phyloP scores from a whole-genome alignment of 306 rosid genomes.

The Dryas drummondii region DNA sequence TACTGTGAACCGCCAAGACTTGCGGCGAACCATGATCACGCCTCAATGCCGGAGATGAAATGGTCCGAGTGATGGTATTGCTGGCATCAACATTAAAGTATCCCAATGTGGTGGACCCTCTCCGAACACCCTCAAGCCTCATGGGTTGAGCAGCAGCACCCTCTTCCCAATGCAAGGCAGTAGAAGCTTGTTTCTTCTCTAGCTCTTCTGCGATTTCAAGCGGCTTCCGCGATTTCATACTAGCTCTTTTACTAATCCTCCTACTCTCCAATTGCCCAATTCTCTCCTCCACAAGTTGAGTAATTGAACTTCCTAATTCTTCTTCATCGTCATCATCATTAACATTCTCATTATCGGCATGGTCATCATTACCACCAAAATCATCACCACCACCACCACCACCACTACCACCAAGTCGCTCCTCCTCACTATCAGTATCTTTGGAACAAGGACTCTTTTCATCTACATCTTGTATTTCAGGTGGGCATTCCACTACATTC shows the following conservation, averaged over 20 bases:
- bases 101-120: conserved; percentile 79
- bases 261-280: conserved; percentile 59
- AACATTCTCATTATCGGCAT: conserved; percentile 20
- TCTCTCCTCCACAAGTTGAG: conserved; percentile 62
- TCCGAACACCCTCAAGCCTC: conserved; percentile 90
- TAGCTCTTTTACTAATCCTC: conserved; percentile 42
- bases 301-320: conserved; percentile 27
- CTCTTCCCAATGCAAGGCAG: conserved; percentile 86
- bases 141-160: conserved; percentile 99
- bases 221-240: conserved; percentile 55
- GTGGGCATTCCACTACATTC: conserved; percentile 18
- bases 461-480: conserved; percentile 34
- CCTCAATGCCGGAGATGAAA: conserved; percentile 66
- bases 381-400: conserved; percentile 34
- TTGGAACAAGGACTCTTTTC: conserved; percentile 20
- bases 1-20: conserved; percentile 74
- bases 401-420: conserved; percentile 37
- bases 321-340: conserved; percentile 45
- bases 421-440: conserved; percentile 35
- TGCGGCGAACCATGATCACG: conserved; percentile 93
- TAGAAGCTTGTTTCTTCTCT: conserved; percentile 91
- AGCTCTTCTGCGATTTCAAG: conserved; percentile 83
- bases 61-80: conserved; percentile 61
- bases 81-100: conserved; percentile 71
- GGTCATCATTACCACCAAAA: conserved; percentile 42